phyloP scores from a whole-genome alignment of 192 early-diverging fungal genomes.

The Rhizoclosmatium globosum region DNA sequence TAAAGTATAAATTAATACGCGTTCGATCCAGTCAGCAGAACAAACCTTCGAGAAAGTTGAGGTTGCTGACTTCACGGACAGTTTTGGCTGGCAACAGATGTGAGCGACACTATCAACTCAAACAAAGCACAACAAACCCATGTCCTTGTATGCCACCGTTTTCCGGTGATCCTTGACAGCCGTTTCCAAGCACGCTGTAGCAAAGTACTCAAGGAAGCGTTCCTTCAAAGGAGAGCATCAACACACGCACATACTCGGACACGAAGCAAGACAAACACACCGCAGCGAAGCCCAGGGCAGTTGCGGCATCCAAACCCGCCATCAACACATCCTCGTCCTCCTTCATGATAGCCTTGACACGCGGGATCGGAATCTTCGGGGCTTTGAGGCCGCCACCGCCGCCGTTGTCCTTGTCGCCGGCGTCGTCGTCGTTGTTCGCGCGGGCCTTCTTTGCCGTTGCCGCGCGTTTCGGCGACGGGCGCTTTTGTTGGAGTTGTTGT shows the following conservation, averaged over 20 bases:
- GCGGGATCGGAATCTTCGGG: slow-evolving; percentile 30
- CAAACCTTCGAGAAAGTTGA: slow-evolving; percentile 36
- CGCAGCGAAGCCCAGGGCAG: slow-evolving; percentile 23
- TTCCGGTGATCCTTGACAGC: slow-evolving; percentile 1
- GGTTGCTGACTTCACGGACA: slow-evolving; percentile 27
- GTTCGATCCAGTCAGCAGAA: neutral
- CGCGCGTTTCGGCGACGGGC: neutral
- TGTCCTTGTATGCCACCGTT: slow-evolving; percentile 27
- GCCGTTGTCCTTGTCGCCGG: neutral
- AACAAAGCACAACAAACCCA: neutral
- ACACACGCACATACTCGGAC: neutral
- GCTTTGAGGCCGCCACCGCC: neutral
- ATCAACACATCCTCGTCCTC: slow-evolving; percentile 30
- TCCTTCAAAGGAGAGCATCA: neutral
- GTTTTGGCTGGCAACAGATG: neutral
- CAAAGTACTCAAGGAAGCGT: slow-evolving; percentile 31
- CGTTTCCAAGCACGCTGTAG: neutral
- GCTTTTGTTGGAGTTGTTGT: neutral
- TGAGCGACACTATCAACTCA: neutral
- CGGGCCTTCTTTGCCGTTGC: neutral
- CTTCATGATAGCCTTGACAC: slow-evolving; percentile 37
- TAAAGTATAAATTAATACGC: neutral
- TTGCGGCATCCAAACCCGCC: slow-evolving; percentile 3
- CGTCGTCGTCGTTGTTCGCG: slow-evolving; percentile 7
- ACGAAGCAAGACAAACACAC: slow-evolving; percentile 15